Evolutionary conservation across 352 stramenopile species (phyloP), one percentile per base, ranked within the genome.

Genomic region (Pythium biforme): DNA sequence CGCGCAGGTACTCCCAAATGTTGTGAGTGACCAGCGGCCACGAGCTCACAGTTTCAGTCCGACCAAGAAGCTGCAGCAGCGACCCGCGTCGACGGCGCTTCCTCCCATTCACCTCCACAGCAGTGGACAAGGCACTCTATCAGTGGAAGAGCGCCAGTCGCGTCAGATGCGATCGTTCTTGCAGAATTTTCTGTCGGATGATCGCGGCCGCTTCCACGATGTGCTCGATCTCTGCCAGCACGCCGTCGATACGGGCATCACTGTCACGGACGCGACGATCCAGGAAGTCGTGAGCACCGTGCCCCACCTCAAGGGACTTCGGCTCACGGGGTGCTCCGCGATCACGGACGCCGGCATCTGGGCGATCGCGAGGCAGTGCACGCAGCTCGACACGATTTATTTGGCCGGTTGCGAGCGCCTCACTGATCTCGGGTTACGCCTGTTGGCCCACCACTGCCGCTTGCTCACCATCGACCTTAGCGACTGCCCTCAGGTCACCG

Each of bases 301-400:
- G 23, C 88, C 89, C 1, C 52, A 74, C 17, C 69, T 97, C 15
- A 79, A 74, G 20, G 77, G 73, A 0, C 64, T 97, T 29, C 73
- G 80, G 9, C 73, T 96, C 34, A 78, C 73, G 0, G 72, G 70
- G 2, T 96, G 86, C 66, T 59, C 73, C 0, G 68, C 86, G 15
- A 82, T 98, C 59, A 97, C 89, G 3, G 93, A 98, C 62, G 91
- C 92, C 0, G 85, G 84, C 0, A 65, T 98, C 29, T 97, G 90
- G 83, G 68, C 79, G 9, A 75, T 98, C 22, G 91, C 91, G 9
- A 69, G 88, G 11, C 83, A 94, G 56, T 96, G 86, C 52, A 69
- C 72, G 7, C 26, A 59, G 4, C 64, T 97, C 1, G 73, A 79
- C 8, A 84, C 86, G 22, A 87, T 98, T 34, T 90, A 91, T 56